Evolutionary conservation across 306 rosid species (phyloP), one percentile per base, ranked within the genome.

Genomic region (Lotus japonicus): DNA sequence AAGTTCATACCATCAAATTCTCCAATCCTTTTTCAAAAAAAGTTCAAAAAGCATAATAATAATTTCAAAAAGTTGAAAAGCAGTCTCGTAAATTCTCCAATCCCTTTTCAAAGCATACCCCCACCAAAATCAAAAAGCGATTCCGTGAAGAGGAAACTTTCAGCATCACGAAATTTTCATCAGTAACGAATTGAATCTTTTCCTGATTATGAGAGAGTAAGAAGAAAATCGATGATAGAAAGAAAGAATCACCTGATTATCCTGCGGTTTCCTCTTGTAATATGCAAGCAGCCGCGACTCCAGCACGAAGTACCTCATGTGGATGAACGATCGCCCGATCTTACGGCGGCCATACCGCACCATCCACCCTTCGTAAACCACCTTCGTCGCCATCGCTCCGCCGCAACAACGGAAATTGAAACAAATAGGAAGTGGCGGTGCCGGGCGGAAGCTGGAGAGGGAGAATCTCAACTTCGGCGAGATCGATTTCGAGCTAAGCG

Each of bases 321-420:
- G 99, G 60, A 94, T 94, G 83, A 84, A 94, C 68, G 97, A 94
- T 64, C 99, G 91, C 26, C 99, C 99, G 76, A 94, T 90, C 91
- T 87, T 94, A 13, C 97, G 38, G 28, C 99, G 89, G 64, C 99
- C 99, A 57, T 88, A 94, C 13, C 99, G 84, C 39, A 94, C 99
- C 99, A 94, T 94, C 99, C 99, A 94, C 13, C 99, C 97, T 94
- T 94, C 99, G 76, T 94, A 94, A 7, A 90, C 96, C 7, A 94
- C 90, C 83, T 94, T 94, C 18, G 96, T 82, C 72, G 96, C 86
- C 99, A 90, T 90, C 82, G 78, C 48, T 71, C 28, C 59, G 17
- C 67, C 35, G 53, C 48, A 61, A 70, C 19, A 14, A n/a, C 23
- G 44, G 50, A 51, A 55, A 14, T 15, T 9, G 48, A 41, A 41